Evolutionary conservation across 2,329 filamentous ascomycete species (phyloP).

Genomic region (Pseudocercospora cruenta): DNA sequence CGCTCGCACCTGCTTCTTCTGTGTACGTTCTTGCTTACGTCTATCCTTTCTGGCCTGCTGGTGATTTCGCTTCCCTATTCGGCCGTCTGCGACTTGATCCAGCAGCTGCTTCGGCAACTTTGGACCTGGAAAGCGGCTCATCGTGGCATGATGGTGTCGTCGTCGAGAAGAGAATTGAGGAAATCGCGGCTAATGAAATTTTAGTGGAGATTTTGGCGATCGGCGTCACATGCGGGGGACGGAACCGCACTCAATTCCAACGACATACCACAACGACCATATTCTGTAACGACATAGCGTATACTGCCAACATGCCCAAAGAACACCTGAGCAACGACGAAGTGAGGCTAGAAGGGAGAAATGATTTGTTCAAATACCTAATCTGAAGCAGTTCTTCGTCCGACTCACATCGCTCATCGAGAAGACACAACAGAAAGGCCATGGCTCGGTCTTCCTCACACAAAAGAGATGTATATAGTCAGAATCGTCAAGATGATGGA

Average conservation of each 20-base stretch:
- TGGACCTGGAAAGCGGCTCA: slow-evolving; percentile 41
- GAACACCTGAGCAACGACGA: slow-evolving; percentile 65
- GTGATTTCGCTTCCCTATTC: slow-evolving; percentile 27
- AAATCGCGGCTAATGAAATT: neutral
- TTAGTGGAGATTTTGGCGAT: slow-evolving; percentile 4
- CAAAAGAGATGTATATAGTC: slow-evolving; percentile 70
- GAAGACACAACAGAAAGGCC: slow-evolving; percentile 66
- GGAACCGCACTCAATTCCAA: slow-evolving; percentile 8
- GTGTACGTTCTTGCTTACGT: slow-evolving; percentile 66
- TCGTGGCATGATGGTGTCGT: slow-evolving; percentile 15
- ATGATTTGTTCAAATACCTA: neutral
- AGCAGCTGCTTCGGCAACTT: slow-evolving; percentile 52
- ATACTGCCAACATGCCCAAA: slow-evolving; percentile 43
- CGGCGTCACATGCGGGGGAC: neutral
- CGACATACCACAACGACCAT: neutral
- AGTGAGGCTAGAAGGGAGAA: slow-evolving; percentile 44
- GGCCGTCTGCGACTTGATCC: slow-evolving; percentile 44
- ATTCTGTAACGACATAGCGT: neutral
- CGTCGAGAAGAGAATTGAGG: neutral
- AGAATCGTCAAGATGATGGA: neutral
- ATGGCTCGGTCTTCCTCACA: slow-evolving; percentile 73
- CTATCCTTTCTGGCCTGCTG: slow-evolving; percentile 44
- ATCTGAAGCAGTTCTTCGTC: slow-evolving; percentile 68
- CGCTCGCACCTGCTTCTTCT: slow-evolving; percentile 56
- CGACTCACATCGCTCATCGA: slow-evolving; percentile 70